Percentiles rank a stretch among this genome's conserved stretches.
These are phyloP conservation scores for Xylariales sp. DNA, from an alignment of 2,329 filamentous ascomycete genomes.

Conservation along the genomic window DNA sequence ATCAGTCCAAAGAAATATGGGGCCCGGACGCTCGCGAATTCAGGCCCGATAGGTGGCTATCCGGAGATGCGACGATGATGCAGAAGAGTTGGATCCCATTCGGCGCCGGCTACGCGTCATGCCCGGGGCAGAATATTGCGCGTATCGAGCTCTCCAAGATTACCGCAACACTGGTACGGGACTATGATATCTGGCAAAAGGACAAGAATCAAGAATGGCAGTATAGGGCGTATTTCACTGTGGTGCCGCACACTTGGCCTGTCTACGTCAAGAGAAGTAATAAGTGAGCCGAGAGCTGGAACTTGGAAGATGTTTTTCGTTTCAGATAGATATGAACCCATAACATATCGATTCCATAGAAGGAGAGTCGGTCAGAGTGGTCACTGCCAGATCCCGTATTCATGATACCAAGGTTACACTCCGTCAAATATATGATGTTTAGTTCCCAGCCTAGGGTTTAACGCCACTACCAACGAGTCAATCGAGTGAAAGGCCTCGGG, in stretches of 20 bases:
- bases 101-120: slow-evolving; percentile 14
- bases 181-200: slow-evolving; percentile 18
- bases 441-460: too few relatives aligned
- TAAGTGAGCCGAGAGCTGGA: too few relatives aligned
- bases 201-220: slow-evolving; percentile 19
- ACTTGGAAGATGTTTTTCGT: too few relatives aligned
- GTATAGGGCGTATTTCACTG: slow-evolving; percentile 21
- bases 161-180: slow-evolving; percentile 14
- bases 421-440: too few relatives aligned
- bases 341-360: too few relatives aligned
- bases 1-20: slow-evolving; percentile 10
- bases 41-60: slow-evolving; percentile 1
- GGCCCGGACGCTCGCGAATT: slow-evolving; percentile 3
- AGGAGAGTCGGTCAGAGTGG: too few relatives aligned
- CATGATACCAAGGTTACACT: too few relatives aligned
- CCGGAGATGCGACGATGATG: not conserved
- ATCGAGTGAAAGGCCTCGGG: too few relatives aligned
- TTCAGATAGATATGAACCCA: too few relatives aligned
- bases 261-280: slow-evolving; percentile 15
- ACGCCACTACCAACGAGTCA: too few relatives aligned
- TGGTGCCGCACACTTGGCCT: slow-evolving; percentile 20
- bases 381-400: too few relatives aligned
- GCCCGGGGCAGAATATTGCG: slow-evolving; percentile 17
- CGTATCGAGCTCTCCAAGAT: slow-evolving; percentile 18
- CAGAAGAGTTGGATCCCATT: slow-evolving; percentile 8